Base-by-base conservation (phyloP, 2,329 filamentous ascomycete species). In the Coniochaeta sp. region DNA sequence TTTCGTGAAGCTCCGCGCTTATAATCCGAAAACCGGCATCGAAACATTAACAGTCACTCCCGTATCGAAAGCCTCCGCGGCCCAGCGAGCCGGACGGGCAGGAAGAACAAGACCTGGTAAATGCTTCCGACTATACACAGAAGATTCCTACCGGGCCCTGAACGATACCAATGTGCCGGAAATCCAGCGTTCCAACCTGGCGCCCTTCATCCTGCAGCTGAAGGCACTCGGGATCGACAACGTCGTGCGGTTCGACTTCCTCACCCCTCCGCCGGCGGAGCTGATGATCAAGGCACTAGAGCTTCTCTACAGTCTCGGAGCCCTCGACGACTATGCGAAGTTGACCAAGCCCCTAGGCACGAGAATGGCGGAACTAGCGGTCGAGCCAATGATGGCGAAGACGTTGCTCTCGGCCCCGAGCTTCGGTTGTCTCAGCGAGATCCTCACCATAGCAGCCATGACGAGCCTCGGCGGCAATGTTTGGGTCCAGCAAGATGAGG, bases 211-310 rank as follows among this genome's bases (percentile, higher is more conserved):
- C 43, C 80, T 99, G 50, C 93, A 98, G 69, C 85, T 99, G 43
- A 96, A 98, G 74, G 93, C 95, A 1, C 80, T 99, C 1, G 95
- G 95, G 0, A 96, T 98, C 65, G 93, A 97, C 72, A 98, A 99
- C 67, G 87, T 98, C 36, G 85, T 91, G 6, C 87, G 91, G 5
- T 99, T 98, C 72, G 87, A 93, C 67, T 99, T 93, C 70, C 77
- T 97, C 58, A 93, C 90, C 3, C 80, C 91, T 2, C 95, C 95
- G 12, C 92, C 95, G 0, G 86, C 92, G 0, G 88, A 93, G 67
- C 84, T 96, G 33, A 84, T 98, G 73, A 85, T 89, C 50, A 90
- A 92, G 63, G 95, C 90, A 0, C 83, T 97, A 1, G 93, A 98
- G 72, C 79, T 97, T 3, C 82, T 99, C 4, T 96, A 89, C 72